Base-by-base conservation (phyloP, 805 yeast species). In the Starmerella stellata region DNA sequence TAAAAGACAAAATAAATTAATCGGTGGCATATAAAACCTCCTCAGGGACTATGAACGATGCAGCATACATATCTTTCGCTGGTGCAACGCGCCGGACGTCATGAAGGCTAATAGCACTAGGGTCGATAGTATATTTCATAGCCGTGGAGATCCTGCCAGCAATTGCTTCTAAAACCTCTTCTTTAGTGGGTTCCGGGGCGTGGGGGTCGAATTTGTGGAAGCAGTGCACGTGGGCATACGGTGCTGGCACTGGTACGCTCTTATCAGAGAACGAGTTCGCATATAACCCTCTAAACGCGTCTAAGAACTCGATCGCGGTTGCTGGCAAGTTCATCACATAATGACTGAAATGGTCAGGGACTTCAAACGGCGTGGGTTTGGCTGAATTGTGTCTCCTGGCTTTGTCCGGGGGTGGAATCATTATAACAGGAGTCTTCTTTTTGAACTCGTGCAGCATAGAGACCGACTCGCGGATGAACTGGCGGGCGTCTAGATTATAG, bases 251-350 rank as follows among this genome's bases (percentile, higher is more conserved):
- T 7, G 66, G 66, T 2, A 68, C 67, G 0, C 49, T 35, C 34
- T 40, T 38, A 34, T 30, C 36, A n/a, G n/a, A n/a, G n/a, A n/a
- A n/a, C 15, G 54, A 57, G 27, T 62, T 58, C 1, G 64, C 46
- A 55, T 77, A 80, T 21, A 85, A 62, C 0, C 95, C 95, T 25
- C 72, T 63, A 51, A 72, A 87, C 36, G 77, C 78, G 49, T 75
- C 74, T 39, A 83, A 59, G 51, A 90, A 90, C 16, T 76, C 75
- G 18, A 90, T 63, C 0, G 98, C 95, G 34, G 83, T 69, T 52
- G 82, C 98, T 2, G 99, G 99, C 40, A 90, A 66, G 54, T 90
- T 90, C 98, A 90, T 90, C 9, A 82, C 93, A 52, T 73, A 90
- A 53, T 83, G 85, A 34, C 71, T 57, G 47, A 71, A 66, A 47